Evolutionary conservation across 495 filamentous ascomycete genomes (phyloP).

Genomic region (Penicillium ochrochloron): DNA sequence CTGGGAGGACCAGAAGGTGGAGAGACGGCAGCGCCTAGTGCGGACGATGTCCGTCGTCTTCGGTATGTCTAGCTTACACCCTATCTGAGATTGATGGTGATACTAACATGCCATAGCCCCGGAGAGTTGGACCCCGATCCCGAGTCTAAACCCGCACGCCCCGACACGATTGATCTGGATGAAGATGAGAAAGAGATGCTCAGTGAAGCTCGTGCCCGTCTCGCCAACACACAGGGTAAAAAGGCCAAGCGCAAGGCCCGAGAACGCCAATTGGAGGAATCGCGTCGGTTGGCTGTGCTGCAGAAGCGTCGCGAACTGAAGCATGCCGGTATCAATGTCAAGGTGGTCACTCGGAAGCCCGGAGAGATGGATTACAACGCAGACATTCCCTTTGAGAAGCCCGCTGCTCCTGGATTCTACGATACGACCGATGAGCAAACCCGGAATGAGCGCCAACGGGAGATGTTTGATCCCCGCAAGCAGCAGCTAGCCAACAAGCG

Average conservation of each 20-base stretch:
- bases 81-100: neutral
- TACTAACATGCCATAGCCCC: slow-evolving; percentile 56
- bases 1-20: slow-evolving; percentile 85
- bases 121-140: slow-evolving; percentile 96
- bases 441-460: slow-evolving; percentile 84
- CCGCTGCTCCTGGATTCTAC: slow-evolving; percentile 86
- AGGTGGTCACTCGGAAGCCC: slow-evolving; percentile 87
- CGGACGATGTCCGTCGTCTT: slow-evolving; percentile 89
- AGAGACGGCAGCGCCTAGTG: slow-evolving; percentile 85
- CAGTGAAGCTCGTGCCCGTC: slow-evolving; percentile 91
- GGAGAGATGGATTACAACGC: slow-evolving; percentile 99
- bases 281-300: slow-evolving; percentile 80
- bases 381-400: slow-evolving; percentile 96
- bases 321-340: slow-evolving; percentile 97
- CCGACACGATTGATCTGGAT: slow-evolving; percentile 96
- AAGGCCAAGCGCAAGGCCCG: slow-evolving; percentile 98
- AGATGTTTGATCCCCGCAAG: slow-evolving; percentile 91
- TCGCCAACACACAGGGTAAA: slow-evolving; percentile 98
- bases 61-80: slow-evolving; percentile 45
- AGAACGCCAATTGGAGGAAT: slow-evolving; percentile 94
- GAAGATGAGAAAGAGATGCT: slow-evolving; percentile 99
- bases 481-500: slow-evolving; percentile 95
- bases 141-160: slow-evolving; percentile 94
- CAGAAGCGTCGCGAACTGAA: slow-evolving; percentile 97
- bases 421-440: slow-evolving; percentile 82